Base-by-base conservation (phyloP, 257 asterid genomes). In the Solanum chiquidenum region DNA sequence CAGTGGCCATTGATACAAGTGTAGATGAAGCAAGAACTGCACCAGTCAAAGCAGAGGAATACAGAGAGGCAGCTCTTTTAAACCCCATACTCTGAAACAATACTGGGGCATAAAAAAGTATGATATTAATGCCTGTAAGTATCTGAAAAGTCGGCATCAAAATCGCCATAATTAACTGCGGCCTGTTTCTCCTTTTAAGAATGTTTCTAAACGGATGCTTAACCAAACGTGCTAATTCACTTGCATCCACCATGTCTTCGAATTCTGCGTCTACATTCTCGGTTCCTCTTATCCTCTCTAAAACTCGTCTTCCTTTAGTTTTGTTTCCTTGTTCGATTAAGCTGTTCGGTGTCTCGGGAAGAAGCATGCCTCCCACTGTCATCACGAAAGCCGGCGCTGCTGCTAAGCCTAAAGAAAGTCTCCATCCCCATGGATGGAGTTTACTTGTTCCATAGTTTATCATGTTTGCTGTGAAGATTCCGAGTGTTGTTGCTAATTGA, bases 281-380 rank as follows among this genome's bases (percentile, higher is more conserved):
- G 0, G 98, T 96, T 80, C 98, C 98, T 86, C 98, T 87, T 75
- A 96, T 92, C 84, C 88, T 95, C 86, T 95, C 91, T 10, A 96
- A 87, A 33, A 96, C 93, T 3, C 10, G 87, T 55, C 87, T 87
- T 1, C 98, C 98, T 89, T 91, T 80, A 12, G 86, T 90, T 46
- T 87, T 83, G 0, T 72, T 34, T 9, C 96, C 98, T 87, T 95
- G 88, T 66, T 96, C 98, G 7, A 94, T 93, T 18, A 96, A 79
- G 89, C 96, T 94, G 94, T 96, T 96, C 1, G 98, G 98, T 4
- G 98, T 96, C 80, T 96, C 98, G 8, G 98, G 98, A 6, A 96
- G 92, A 11, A 96, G 90, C 34, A 95, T 25, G 4, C 98, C 98
- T 16, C 98, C 98, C 0, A 91, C 74, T 2, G 95, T 91, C 98